A percentile compares a stretch with the other conserved stretches of the same genome.
Conservation (phyloP, 2,329 filamentous ascomycete genomes). For the Trichoderma oligosporum region DNA sequence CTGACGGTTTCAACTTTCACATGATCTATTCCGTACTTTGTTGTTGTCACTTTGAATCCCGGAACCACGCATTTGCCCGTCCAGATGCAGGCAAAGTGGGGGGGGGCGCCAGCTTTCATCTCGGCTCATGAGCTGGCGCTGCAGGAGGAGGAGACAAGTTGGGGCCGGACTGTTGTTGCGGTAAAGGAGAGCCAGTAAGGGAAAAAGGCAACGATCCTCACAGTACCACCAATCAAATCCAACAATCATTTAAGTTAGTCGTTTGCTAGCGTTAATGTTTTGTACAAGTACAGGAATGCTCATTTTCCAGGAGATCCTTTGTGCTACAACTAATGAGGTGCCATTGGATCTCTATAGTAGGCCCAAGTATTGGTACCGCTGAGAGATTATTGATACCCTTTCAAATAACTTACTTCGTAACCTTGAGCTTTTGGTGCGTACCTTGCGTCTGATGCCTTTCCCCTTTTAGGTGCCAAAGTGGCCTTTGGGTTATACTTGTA, state of each 20-base stretch:
- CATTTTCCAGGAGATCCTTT: too few species aligned
- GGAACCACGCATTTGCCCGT: background rate
- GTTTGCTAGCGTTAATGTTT: too few species aligned
- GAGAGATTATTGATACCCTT: background rate
- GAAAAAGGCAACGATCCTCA: background rate
- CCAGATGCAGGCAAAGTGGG: background rate
- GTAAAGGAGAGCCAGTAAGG: background rate
- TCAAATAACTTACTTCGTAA: background rate
- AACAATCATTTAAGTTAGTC: too few species aligned
- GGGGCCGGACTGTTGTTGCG: background rate
- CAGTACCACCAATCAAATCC: too few species aligned
- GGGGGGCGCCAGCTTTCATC: slow-evolving; percentile 13
- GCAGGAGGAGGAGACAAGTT: slow-evolving; percentile 3
- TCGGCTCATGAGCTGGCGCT: slow-evolving; percentile 18
- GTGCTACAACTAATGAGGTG: too few species aligned
- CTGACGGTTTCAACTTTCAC: too few species aligned
- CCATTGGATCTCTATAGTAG: too few species aligned
- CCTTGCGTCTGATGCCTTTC: background rate
- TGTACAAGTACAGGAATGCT: too few species aligned
- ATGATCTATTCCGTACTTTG: too few species aligned
- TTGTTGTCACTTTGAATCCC: background rate
- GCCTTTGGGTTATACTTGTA: background rate
- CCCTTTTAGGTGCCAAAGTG: background rate
- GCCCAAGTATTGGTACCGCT: too few species aligned
- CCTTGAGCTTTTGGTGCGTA: background rate